Percentiles rank a stretch among this genome's conserved stretches.
Evolutionary conservation across 371 early-diverging fungal genomes (phyloP).

Genomic region (Syncephalis plumigaleata): DNA sequence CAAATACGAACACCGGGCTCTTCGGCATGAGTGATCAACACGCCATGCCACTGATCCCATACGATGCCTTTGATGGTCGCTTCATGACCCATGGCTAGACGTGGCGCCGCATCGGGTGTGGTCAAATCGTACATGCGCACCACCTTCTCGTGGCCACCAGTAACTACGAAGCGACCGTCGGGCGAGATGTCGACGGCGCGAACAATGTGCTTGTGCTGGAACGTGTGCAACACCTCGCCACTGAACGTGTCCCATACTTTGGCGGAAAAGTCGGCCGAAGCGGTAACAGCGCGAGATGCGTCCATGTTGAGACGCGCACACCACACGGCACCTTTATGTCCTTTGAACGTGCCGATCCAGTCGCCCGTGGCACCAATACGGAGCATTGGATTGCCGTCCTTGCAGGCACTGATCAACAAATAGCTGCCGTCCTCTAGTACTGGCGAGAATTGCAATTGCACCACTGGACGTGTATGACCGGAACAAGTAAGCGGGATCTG

Average conservation of each 20-base stretch:
- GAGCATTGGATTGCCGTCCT: slow-evolving; percentile 78
- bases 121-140: slow-evolving; percentile 64
- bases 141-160: slow-evolving; percentile 64
- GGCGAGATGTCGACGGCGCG: slow-evolving; percentile 55
- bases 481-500: slow-evolving; percentile 67
- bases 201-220: slow-evolving; percentile 65
- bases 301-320: slow-evolving; percentile 58
- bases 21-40: slow-evolving; percentile 23
- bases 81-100: slow-evolving; percentile 30
- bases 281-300: slow-evolving; percentile 62
- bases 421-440: slow-evolving; percentile 44
- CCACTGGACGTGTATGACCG: slow-evolving; percentile 79
- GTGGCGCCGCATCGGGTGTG: slow-evolving; percentile 30
- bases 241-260: slow-evolving; percentile 72
- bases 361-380: slow-evolving; percentile 76
- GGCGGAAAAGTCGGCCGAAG: slow-evolving; percentile 76
- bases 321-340: slow-evolving; percentile 86
- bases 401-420: slow-evolving; percentile 73
- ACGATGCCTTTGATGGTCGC: slow-evolving; percentile 48
- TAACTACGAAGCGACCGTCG: slow-evolving; percentile 47
- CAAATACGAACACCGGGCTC: slow-evolving; percentile 16
- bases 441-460: slow-evolving; percentile 63
- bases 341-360: slow-evolving; percentile 76
- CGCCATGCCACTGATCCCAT: slow-evolving; percentile 40
- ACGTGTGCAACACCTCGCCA: slow-evolving; percentile 47